Evolutionary conservation across 169 alveolate genomes (phyloP).

Genomic region (Theileria annulata): DNA sequence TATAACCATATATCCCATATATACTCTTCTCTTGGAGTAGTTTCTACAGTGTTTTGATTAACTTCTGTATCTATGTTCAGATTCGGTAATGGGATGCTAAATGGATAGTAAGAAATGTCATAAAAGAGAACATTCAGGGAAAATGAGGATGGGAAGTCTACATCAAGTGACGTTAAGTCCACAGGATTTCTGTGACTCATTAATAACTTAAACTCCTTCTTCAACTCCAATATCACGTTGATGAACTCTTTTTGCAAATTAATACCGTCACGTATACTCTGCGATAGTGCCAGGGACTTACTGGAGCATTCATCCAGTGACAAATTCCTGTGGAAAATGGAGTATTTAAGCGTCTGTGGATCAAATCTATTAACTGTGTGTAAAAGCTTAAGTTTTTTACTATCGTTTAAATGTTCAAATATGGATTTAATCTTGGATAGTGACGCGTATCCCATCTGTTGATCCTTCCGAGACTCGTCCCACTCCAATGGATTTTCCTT

Average conservation of each 20-base stretch:
- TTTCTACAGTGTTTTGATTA: slow-evolving; percentile 4
- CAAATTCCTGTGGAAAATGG: slow-evolving; percentile 48
- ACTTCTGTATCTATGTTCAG: slow-evolving; percentile 1
- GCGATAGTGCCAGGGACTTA: slow-evolving; percentile 24
- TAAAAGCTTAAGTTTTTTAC: slow-evolving; percentile 29
- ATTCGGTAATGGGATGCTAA: not conserved
- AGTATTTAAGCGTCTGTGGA: slow-evolving; percentile 39
- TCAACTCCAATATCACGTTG: slow-evolving; percentile 34
- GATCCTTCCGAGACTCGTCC: slow-evolving; percentile 52
- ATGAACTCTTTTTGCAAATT: slow-evolving; percentile 47
- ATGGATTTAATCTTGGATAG: slow-evolving; percentile 30
- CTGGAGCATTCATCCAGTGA: slow-evolving; percentile 37
- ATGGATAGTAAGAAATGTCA: slow-evolving; percentile 34
- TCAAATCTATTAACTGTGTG: slow-evolving; percentile 49
- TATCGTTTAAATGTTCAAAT: slow-evolving; percentile 38
- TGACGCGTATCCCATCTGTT: slow-evolving; percentile 31
- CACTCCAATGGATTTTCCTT: slow-evolving; percentile 60
- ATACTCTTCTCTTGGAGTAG: not conserved
- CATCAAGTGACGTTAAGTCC: slow-evolving; percentile 60
- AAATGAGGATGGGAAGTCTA: slow-evolving; percentile 63
- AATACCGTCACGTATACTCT: slow-evolving; percentile 12
- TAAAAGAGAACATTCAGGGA: slow-evolving; percentile 50
- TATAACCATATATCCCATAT: slow-evolving; percentile 65
- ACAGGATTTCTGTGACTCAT: slow-evolving; percentile 51
- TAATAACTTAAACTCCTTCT: slow-evolving; percentile 57